Evolutionary conservation across 2,329 filamentous ascomycete genomes (phyloP).

Genomic region (Alternaria tenuissima): DNA sequence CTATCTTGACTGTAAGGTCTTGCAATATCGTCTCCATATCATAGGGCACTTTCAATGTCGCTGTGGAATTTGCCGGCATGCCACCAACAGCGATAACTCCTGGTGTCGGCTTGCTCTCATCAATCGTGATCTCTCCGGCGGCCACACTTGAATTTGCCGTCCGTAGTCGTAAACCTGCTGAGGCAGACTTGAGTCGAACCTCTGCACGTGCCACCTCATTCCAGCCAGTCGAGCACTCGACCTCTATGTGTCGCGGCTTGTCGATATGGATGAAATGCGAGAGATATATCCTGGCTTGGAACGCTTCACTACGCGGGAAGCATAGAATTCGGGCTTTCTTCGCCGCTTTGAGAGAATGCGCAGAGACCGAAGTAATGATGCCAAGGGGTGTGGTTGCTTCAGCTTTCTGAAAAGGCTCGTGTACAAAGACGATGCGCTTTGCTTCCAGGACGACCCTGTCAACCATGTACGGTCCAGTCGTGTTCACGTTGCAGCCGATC

Average conservation of each 20-base stretch:
- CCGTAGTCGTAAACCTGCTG: constrained; percentile 66
- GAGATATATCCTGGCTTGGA: constrained; percentile 72
- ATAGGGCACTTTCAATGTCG: constrained; percentile 78
- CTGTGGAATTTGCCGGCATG: constrained; percentile 56
- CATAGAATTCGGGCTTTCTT: constrained; percentile 70
- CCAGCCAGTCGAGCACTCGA: constrained; percentile 76
- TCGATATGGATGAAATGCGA: constrained; percentile 80
- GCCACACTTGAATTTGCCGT: constrained; percentile 59
- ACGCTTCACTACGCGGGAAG: constrained; percentile 73
- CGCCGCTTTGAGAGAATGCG: constrained; percentile 42
- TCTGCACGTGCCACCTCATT: constrained; percentile 66
- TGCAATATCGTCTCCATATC: constrained; percentile 79
- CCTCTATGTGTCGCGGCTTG: constrained; percentile 77
- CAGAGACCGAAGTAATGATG: constrained; percentile 55
- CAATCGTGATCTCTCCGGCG: constrained; percentile 53
- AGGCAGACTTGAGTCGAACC: constrained; percentile 65
- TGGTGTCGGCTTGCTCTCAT: constrained; percentile 54
- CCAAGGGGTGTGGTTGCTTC: constrained; percentile 57
- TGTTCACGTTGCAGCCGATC: constrained; percentile 63
- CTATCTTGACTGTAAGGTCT: constrained; percentile 76
- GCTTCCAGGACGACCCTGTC: constrained; percentile 73
- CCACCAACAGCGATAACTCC: constrained; percentile 57
- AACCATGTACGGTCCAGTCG: constrained; percentile 77
- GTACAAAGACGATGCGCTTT: constrained; percentile 70
- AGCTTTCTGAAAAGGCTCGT: constrained; percentile 67